Evolutionary conservation across 2,329 filamentous ascomycete species (phyloP), one percentile per base, ranked within the genome.

Genomic region (Sclerotinia spermophila): DNA sequence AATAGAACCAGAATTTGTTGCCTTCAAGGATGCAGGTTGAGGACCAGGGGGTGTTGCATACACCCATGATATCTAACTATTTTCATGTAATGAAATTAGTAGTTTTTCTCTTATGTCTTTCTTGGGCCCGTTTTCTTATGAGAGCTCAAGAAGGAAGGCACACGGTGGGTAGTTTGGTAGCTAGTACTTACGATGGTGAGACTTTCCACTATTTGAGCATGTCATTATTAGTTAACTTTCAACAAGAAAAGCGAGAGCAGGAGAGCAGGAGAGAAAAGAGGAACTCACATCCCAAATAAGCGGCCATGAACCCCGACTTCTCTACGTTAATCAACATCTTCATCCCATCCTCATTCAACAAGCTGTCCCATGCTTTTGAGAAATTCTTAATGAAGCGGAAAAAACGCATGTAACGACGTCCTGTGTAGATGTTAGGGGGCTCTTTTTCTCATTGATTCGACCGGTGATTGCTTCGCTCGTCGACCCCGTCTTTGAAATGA

Each of bases 1-100:
- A 85, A 53, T 89, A 86, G 73, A 92, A 86, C 91, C 91, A 94
- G 79, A 91, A 89, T 67, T 87, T 85, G 80, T 91, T 87, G 0
- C 86, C 87, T 80, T 93, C 89, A 33, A 85, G 72, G 60, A 87
- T 82, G 5, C 91, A 75, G 38, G 73, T 75, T n/a, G 75, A 75
- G 24, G 84, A 84, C 79, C 82, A 84, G 0, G 78, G 61, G 1
- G 80, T 80, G 1, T 75, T 77, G 51, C 83, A 84, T 1, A 84
- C 75, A 0, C 84, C 85, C 81, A 90, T 89, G 19, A 87, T 79
- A 61, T 85, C 81, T 38, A 81, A 72, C 73, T 79, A 62, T 65
- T 45, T 24, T 10, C 38, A 62, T 30, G 40, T 19, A 7, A 30
- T 62, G 13, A 7, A 8, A 30, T 69, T 66, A 64, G 35, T 56